phyloP scores from a whole-genome alignment of 306 rosid genomes.

The Morella rubra region DNA sequence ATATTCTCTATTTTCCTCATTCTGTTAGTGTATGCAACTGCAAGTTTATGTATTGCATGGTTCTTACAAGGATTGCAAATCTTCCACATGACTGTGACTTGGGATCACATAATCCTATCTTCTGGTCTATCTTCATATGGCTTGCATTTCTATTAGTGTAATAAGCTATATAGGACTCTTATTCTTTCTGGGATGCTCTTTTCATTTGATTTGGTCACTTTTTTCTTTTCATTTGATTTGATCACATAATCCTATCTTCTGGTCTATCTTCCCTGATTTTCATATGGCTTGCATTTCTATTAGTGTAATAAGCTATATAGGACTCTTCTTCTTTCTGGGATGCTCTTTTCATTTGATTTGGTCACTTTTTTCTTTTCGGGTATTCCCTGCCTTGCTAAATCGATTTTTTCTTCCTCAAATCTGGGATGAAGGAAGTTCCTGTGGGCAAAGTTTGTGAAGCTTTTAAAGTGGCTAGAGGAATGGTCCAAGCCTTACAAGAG shows the following conservation, averaged over 20 bases:
- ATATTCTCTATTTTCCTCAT: conserved; percentile 7
- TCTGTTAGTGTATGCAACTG: conserved; percentile 4
- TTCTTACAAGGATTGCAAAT: not conserved
- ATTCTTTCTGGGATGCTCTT: conserved; percentile 15
- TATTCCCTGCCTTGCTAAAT: conserved; percentile 19
- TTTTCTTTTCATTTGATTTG: no score
- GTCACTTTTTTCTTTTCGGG: conserved; percentile 14
- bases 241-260: conserved; percentile 7
- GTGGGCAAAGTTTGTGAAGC: conserved; percentile 86
- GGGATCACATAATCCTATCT: conserved; percentile 2
- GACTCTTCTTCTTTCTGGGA: conserved; percentile 11
- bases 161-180: not conserved
- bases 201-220: conserved; percentile 16
- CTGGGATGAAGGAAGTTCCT: conserved; percentile 72
- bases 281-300: not conserved
- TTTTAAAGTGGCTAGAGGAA: conserved; percentile 93
- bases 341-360: conserved; percentile 12
- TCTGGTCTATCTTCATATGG: not conserved
- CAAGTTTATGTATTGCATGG: not conserved
- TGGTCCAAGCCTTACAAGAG: conserved; percentile 96
- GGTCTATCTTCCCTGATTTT: not conserved
- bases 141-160: not conserved
- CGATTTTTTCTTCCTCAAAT: conserved; percentile 4
- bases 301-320: not conserved
- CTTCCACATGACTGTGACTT: not conserved